A percentile compares a stretch with the other conserved stretches of the same genome.
phyloP scores from a whole-genome alignment of 768 basidiomycete species.

The Pleurotus eryngii region DNA sequence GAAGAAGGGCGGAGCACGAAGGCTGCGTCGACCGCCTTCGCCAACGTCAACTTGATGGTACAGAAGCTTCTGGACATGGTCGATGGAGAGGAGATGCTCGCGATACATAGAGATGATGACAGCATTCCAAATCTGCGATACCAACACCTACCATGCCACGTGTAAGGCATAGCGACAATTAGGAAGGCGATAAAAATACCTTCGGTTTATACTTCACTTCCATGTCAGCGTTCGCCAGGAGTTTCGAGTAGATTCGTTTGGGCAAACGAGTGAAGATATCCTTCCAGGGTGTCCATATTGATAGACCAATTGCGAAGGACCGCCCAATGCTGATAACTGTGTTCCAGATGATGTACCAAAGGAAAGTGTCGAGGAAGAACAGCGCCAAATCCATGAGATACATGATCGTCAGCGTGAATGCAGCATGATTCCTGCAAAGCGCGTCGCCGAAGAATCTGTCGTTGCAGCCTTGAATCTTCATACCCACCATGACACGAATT shows the following conservation, averaged over 20 bases:
- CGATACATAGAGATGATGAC: constrained; percentile 99
- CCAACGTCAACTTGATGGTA: constrained; percentile 92
- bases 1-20: constrained; percentile 97
- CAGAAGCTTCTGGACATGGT: constrained; percentile 95
- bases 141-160: constrained; percentile 64
- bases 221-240: constrained; percentile 93
- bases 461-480: constrained; percentile 89
- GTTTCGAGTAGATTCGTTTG: constrained; percentile 94
- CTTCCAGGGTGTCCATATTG: constrained; percentile 99
- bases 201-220: constrained; percentile 99
- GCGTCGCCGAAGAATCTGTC: constrained; percentile 83
- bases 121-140: constrained; percentile 99
- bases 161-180: not conserved
- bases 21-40: constrained; percentile 80
- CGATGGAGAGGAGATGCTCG: constrained; percentile 97
- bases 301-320: constrained; percentile 87
- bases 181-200: constrained; percentile 37
- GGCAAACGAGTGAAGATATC: constrained; percentile 95
- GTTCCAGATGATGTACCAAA: constrained; percentile 99
- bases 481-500: constrained; percentile 91
- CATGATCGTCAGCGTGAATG: constrained; percentile 96
- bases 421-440: constrained; percentile 90
- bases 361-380: constrained; percentile 98
- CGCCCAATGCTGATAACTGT: constrained; percentile 88
- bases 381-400: constrained; percentile 96